phyloP scores from a whole-genome alignment of 192 early-diverging fungal genomes.

The Coemansia sp. region DNA sequence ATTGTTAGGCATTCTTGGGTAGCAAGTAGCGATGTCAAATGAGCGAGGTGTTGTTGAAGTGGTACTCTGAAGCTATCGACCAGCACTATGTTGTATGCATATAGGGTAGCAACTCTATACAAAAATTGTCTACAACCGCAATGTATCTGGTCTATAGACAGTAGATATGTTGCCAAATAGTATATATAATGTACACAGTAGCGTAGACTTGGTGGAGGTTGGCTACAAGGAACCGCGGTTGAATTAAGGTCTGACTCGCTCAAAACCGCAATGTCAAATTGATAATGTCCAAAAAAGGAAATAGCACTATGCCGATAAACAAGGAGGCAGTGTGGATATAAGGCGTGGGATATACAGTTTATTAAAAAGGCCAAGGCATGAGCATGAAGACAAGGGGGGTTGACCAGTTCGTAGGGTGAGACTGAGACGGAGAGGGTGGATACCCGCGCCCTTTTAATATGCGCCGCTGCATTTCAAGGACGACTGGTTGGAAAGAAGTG shows the following conservation, averaged over 20 bases:
- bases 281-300: constrained; percentile 5
- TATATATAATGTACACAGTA: neutral
- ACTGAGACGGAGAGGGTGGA: neutral
- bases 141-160: neutral
- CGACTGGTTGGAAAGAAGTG: neutral
- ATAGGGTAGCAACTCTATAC: neutral
- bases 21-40: neutral
- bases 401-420: neutral
- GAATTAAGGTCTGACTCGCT: neutral
- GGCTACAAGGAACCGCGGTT: neutral
- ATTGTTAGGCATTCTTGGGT: neutral
- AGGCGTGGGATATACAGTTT: neutral
- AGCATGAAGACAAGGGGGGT: neutral
- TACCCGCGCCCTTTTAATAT: constrained; percentile 9
- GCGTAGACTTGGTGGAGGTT: neutral
- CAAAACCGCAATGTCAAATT: neutral
- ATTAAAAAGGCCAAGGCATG: neutral
- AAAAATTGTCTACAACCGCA: neutral
- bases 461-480: neutral
- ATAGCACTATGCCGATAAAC: neutral
- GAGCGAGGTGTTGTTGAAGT: neutral
- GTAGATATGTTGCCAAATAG: neutral
- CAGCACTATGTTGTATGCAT: neutral
- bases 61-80: neutral
- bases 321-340: neutral